Evolutionary conservation across 345 rosid genomes (phyloP), one percentile per base, ranked within the genome.

Genomic region (Nephelium lappaceum): DNA sequence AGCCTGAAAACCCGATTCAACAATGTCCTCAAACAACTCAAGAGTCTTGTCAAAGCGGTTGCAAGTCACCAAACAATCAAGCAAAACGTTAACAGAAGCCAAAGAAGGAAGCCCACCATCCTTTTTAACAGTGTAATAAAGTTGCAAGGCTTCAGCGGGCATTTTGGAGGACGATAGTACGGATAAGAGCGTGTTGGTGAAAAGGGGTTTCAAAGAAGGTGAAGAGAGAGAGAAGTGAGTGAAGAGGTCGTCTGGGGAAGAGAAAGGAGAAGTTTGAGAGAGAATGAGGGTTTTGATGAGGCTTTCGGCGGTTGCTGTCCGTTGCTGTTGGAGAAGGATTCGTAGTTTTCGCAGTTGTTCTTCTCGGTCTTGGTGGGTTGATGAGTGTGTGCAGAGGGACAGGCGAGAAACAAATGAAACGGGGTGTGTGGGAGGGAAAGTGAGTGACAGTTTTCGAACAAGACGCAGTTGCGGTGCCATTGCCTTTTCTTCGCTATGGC

Each of bases 221-320:
- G 84, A 82, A 23, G 82, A 75, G 31, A 78, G 41, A 0, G 92
- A 87, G 84, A 91, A 87, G 71, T 80, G 72, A 1, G 89, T 55
- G 82, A 89, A 84, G 80, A 90, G 88, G 9, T 90, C 93, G 86
- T 5, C 91, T 84, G 25, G 88, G 6, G 84, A 89, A 89, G 88
- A 21, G 83, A 89, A 91, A 5, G 86, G 69, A 0, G 73, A 73
- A 4, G 75, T 21, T 49, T 78, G 83, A 15, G 90, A 74, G n/a
- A 72, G 86, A 61, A 88, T 39, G 45, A 92, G 85, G 3, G 90
- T 82, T 69, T 78, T 84, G 82, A 82, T 76, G 74, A 86, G 82
- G 2, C 66, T 67, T 66, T 85, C 87, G 58, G 97, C 98, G 8
- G 86, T 64, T 12, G 78, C 87, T 0, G 73, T 58, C 61, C 87